A percentile compares a stretch with the other conserved stretches of the same genome.
phyloP scores from a whole-genome alignment of 352 stramenopile genomes.

The Phytophthora macrochlamydospora region DNA sequence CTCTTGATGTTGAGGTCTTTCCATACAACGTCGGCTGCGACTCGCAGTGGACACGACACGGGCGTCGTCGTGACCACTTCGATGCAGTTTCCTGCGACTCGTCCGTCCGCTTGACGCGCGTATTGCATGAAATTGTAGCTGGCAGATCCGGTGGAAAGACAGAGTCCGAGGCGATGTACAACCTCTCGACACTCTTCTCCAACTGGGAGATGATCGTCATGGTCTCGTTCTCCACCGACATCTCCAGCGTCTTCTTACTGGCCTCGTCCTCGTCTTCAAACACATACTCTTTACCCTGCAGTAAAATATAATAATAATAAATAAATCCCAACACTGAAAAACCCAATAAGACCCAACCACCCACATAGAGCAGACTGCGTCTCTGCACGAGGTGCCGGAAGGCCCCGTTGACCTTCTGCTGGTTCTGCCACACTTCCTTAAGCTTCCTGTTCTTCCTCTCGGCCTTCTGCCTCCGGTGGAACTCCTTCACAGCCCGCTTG shows the following conservation, averaged over 20 bases:
- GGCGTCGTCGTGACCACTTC: slow-evolving; percentile 38
- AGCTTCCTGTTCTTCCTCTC: slow-evolving; percentile 40
- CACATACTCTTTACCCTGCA: slow-evolving; percentile 31
- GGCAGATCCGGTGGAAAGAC: slow-evolving; percentile 33
- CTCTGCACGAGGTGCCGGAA: slow-evolving; percentile 35
- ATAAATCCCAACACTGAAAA: slow-evolving; percentile 13
- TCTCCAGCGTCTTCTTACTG: neutral
- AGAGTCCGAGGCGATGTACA: slow-evolving; percentile 37
- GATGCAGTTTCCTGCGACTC: slow-evolving; percentile 32
- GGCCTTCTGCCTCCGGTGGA: slow-evolving; percentile 28
- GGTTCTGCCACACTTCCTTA: slow-evolving; percentile 36
- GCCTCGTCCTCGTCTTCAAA: slow-evolving; percentile 23
- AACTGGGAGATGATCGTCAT: slow-evolving; percentile 35
- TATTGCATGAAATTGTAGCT: slow-evolving; percentile 36
- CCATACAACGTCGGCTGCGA: slow-evolving; percentile 31
- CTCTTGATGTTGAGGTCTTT: slow-evolving; percentile 36
- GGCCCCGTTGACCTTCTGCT: slow-evolving; percentile 33
- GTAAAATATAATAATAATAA: slow-evolving; percentile 1
- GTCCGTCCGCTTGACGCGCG: slow-evolving; percentile 22
- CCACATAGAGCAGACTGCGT: slow-evolving; percentile 22
- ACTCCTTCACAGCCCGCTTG: slow-evolving; percentile 27
- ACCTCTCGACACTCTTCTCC: slow-evolving; percentile 29
- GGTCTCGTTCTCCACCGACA: slow-evolving; percentile 24
- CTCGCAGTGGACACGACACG: slow-evolving; percentile 21
- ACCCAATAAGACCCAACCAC: slow-evolving; percentile 9